phyloP scores from a whole-genome alignment of 139 green algal genomes.

The Gonium pectorale region DNA sequence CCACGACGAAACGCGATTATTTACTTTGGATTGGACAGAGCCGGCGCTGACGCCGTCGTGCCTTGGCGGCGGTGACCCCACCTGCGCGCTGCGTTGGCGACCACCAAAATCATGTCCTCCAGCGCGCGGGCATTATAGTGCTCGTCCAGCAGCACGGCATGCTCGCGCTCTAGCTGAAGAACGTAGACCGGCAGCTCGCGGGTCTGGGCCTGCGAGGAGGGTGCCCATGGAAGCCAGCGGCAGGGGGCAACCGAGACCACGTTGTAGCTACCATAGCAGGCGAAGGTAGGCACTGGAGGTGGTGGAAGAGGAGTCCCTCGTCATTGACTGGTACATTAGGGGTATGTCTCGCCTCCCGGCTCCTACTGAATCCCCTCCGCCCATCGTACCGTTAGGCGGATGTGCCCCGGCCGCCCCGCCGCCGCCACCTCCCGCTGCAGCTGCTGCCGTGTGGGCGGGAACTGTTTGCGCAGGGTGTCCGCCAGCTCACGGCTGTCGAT shows the following conservation, averaged over 20 bases:
- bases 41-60: no score
- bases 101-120: constrained; percentile 76
- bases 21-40: neutral
- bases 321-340: no score
- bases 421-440: neutral
- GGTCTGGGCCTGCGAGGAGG: neutral
- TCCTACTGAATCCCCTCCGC: no score
- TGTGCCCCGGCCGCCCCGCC: neutral
- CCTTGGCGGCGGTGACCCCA: no score
- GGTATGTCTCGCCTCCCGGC: no score
- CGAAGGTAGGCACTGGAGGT: no score
- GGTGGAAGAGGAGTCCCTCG: no score
- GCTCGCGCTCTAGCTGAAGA: constrained; percentile 62
- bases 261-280: no score
- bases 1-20: no score
- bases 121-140: constrained; percentile 76
- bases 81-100: constrained; percentile 65
- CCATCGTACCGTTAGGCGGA: no score
- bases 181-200: constrained; percentile 75
- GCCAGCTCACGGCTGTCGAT: constrained; percentile 59
- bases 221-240: no score
- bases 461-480: constrained; percentile 42
- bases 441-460: constrained; percentile 34
- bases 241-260: no score
- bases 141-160: constrained; percentile 74